Base-by-base conservation (phyloP, 2,329 filamentous ascomycete species). In the Colletotrichum lentis region DNA sequence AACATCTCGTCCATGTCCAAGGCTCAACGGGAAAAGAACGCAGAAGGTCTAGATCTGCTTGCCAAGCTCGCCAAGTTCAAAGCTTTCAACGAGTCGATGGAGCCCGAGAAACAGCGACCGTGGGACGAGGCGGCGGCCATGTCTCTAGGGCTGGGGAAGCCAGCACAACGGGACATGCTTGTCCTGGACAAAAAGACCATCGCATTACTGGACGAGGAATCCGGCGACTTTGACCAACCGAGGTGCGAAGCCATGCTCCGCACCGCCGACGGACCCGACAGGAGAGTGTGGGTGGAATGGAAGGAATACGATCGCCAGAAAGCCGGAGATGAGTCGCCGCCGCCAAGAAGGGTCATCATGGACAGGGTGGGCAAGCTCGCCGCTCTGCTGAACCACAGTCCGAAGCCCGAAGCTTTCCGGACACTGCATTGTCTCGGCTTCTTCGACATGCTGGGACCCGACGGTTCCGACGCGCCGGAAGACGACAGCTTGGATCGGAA, bases 381-480 rank as follows among this genome's bases (percentile, higher is more conserved):
- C n/a, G 78, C 80, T 5, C 73, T 86, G 20, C 76, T 86, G 7
- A 80, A 83, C 64, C 80, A 83, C 69, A 77, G 74, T 5, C 80
- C 82, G 2, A 84, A 84, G 55, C 83, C 83, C 1, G 78, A 82
- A 55, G 80, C 81, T 0, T 86, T 86, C 68, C 75, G 82, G 16
- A 82, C 83, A 3, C 84, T 83, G 3, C 80, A 83, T 50, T 86
- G 84, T 63, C 74, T 85, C 0, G 84, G 84, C 6, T 85, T 82
- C 73, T 84, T 85, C 52, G 79, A 84, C 72, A 82, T 83, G 70
- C 20, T 44, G 12, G 61, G 61, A 2, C 18, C 53, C 16, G 60
- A 59, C 22, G 8, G 24, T n/a, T n/a, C n/a, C 14, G 77, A 76
- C 10, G 76, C 79, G n/a, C 74, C 76, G 3, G 80, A 82, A 3